phyloP scores from a whole-genome alignment of 2,329 filamentous ascomycete genomes.

The Botryosphaeria dothidea region DNA sequence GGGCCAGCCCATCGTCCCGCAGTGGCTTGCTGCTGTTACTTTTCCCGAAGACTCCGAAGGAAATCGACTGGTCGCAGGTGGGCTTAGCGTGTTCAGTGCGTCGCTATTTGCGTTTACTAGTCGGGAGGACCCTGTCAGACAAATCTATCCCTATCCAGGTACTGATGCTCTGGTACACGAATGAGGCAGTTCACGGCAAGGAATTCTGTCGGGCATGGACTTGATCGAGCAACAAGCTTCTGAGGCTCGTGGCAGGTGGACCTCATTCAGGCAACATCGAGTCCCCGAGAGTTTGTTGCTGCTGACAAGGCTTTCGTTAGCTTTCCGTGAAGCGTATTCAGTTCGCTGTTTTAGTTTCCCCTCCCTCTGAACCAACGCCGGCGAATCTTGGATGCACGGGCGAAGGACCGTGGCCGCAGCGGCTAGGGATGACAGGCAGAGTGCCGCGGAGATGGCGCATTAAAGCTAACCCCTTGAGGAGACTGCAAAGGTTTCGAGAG shows the following conservation, averaged over 20 bases:
- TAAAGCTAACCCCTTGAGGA: neutral
- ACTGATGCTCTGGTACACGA: neutral
- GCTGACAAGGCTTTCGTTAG: neutral
- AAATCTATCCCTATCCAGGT: neutral
- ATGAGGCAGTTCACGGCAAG: neutral
- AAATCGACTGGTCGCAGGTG: neutral
- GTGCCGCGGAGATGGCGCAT: neutral
- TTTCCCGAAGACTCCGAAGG: neutral
- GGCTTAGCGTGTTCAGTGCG: neutral
- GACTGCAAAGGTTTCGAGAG: constrained; percentile 4
- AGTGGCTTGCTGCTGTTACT: neutral
- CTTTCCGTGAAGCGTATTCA: neutral
- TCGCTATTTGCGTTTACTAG: neutral
- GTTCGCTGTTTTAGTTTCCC: neutral
- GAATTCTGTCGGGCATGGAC: neutral
- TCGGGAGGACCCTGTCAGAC: neutral
- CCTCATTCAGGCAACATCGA: neutral
- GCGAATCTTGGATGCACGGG: neutral
- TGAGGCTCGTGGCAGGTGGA: neutral
- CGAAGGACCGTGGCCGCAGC: neutral
- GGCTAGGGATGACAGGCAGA: neutral
- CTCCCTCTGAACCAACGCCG: neutral
- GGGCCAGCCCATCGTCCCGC: neutral
- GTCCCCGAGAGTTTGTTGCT: neutral
- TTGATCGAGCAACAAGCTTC: neutral